A percentile compares a stretch with the other conserved stretches of the same genome.
Evolutionary conservation across 169 alveolate genomes (phyloP).

Genomic region (Ichthyophthirius multifiliis): DNA sequence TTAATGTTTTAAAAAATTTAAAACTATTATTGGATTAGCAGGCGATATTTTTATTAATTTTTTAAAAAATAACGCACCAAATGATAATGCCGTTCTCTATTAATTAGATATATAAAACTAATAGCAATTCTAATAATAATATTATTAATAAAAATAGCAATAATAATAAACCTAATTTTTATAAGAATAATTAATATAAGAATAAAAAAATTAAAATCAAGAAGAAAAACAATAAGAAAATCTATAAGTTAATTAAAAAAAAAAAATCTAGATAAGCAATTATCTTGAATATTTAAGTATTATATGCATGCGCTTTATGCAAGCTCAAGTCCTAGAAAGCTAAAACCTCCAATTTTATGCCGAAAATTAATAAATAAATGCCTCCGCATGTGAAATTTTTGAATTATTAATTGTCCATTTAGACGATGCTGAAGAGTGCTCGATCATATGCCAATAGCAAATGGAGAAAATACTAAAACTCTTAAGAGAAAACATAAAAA

Average conservation of each 20-base stretch:
- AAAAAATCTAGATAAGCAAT: conserved; percentile 4
- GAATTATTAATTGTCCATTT: conserved; percentile 25
- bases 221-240: no score
- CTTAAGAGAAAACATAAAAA: conserved; percentile 10
- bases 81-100: not conserved
- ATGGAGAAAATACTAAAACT: conserved; percentile 12
- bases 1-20: conserved; percentile 39
- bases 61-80: conserved; percentile 5
- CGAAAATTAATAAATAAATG: conserved; percentile 37
- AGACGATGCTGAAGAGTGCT: conserved; percentile 14
- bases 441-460: conserved; percentile 11
- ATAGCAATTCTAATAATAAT: no score
- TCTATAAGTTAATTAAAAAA: no score
- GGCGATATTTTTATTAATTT: conserved; percentile 27
- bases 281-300: conserved; percentile 26
- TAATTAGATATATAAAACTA: no score
- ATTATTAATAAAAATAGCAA: no score
- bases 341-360: conserved; percentile 7
- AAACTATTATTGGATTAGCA: conserved; percentile 23
- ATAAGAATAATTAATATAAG: no score
- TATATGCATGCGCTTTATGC: conserved; percentile 18
- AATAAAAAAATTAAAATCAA: no score
- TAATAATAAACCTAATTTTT: no score
- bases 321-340: conserved; percentile 27
- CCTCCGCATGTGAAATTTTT: conserved; percentile 36